Percentiles rank a stretch among this genome's conserved stretches.
Evolutionary conservation across 176 grass and related monocot species (phyloP).

Genomic region (Triticum aestivum): DNA sequence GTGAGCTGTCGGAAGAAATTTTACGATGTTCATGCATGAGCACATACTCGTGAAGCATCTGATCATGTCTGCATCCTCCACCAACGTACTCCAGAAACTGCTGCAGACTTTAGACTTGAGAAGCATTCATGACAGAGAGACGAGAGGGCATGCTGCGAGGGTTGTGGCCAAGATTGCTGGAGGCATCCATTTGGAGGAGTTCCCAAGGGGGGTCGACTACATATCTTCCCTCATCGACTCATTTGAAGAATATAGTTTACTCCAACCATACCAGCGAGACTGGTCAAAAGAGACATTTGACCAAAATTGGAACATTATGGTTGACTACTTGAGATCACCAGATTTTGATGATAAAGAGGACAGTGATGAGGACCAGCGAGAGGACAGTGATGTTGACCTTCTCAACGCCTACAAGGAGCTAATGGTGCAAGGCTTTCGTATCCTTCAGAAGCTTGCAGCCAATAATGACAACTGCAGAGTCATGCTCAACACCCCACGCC

Average conservation of each 20-base stretch:
- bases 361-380: no score
- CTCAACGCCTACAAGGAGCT: not conserved
- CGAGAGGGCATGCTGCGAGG: accelerated
- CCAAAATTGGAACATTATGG: no score
- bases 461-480: not conserved
- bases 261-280: no score
- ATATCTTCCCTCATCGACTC: not conserved
- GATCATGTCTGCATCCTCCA: not conserved
- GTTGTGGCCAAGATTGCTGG: not conserved
- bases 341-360: no score
- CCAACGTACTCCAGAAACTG: not conserved
- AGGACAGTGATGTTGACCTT: no score
- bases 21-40: no score
- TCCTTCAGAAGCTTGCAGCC: not conserved
- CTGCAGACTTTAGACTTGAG: accelerated
- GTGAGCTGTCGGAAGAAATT: accelerated
- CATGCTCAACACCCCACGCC: not conserved
- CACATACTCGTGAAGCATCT: not conserved
- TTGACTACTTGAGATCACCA: no score
- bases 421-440: not conserved
- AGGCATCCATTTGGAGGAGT: not conserved
- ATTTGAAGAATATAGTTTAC: no score
- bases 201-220: not conserved
- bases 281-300: accelerated
- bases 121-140: not conserved